Evolutionary conservation across 352 stramenopile species (phyloP).

Genomic region (Phytophthora citricola): DNA sequence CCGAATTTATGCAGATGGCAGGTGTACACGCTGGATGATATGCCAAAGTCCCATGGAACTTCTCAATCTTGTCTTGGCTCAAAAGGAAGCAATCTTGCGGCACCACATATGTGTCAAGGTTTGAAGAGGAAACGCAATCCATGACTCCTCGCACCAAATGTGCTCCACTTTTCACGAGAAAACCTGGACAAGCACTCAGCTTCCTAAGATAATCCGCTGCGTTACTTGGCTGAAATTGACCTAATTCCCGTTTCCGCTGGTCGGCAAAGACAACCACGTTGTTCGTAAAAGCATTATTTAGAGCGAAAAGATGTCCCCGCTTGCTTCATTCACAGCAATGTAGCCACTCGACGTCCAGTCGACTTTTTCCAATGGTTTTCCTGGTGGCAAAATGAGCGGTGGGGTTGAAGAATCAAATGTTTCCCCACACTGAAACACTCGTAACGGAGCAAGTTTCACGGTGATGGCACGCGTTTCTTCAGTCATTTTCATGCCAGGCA

Average conservation of each 20-base stretch:
- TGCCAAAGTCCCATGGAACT: conserved; percentile 40
- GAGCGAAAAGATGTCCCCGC: conserved; percentile 45
- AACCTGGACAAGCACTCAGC: background rate
- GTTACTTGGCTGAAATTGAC: conserved; percentile 20
- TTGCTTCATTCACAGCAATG: conserved; percentile 38
- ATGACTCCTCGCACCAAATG: conserved; percentile 20
- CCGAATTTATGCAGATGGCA: conserved; percentile 33
- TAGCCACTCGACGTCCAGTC: conserved; percentile 27
- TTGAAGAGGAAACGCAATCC: conserved; percentile 10
- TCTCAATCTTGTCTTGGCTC: conserved; percentile 27
- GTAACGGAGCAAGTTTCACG: conserved; percentile 19
- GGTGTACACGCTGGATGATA: conserved; percentile 45
- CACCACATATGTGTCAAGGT: conserved; percentile 3
- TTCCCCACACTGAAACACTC: conserved; percentile 2
- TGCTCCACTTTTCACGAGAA: conserved; percentile 2
- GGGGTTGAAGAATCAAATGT: conserved; percentile 14
- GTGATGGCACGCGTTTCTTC: conserved; percentile 3
- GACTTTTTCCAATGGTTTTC: background rate
- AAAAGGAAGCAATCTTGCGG: conserved; percentile 19
- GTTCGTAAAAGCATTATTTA: conserved; percentile 31
- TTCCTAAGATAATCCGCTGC: conserved; percentile 14
- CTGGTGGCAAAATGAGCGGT: background rate
- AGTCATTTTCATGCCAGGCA: conserved; percentile 10
- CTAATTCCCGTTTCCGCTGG: conserved; percentile 16
- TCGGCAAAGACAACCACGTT: conserved; percentile 20